Evolutionary conservation across 306 rosid species (phyloP), one percentile per base, ranked within the genome.

Genomic region (Sophora flavescens): DNA sequence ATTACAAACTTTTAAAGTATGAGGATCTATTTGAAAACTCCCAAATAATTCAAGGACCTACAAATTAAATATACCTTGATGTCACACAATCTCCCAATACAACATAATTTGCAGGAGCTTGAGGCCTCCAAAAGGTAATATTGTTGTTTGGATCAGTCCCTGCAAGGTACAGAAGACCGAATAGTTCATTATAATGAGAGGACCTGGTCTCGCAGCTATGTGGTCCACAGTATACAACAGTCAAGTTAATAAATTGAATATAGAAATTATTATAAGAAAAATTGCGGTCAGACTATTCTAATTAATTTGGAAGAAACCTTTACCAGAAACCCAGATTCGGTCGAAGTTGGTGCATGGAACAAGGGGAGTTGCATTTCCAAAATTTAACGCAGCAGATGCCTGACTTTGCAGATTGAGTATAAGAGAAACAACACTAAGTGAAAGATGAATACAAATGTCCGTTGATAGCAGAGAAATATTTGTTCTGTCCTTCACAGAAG

Each of bases 31-130:
- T 22, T 22, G 22, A 22, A 22, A 22, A 22, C 22, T 22, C 22
- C 22, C 22, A 22, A 22, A 22, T 22, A 22, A 22, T 22, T 22
- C 22, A 22, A 22, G 22, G 22, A 22, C 22, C 22, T 22, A 22
- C 22, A 22, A 22, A 22, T 22, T 22, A 22, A 38, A 63, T 26
- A 52, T 80, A 95, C 99, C 96, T 89, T 66, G 99, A 90, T 61
- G 97, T 95, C 79, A 95, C 99, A 78, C 93, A 95, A 68, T 95
- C 99, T 75, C 99, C 99, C 83, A 95, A 80, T 77, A 92, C 80
- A 75, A 89, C 98, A 83, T 91, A 95, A 81, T 89, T 95, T 70
- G 99, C 80, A 30, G 97, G 97, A 80, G 99, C 92, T 74, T 69
- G 90, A 62, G 99, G 93, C 85, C 99, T 92, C 99, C 99, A 95